Conservation (phyloP, 768 basidiomycete species). For the Tulasnella sp. region DNA sequence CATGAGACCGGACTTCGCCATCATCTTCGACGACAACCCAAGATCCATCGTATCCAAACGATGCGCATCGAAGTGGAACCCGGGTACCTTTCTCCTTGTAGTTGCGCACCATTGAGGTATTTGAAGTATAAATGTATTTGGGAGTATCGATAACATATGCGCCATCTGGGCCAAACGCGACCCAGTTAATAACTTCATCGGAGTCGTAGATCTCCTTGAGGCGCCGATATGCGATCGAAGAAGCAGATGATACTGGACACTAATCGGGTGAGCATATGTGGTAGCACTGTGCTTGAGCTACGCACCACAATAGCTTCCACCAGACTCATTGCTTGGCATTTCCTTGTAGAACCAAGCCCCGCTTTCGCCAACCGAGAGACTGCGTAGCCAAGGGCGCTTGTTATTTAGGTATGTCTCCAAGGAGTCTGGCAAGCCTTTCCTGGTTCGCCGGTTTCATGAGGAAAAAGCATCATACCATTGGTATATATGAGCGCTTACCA, state of each 20-base stretch:
- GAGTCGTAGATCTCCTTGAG: constrained; percentile 2
- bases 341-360: neutral
- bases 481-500: neutral
- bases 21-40: constrained; percentile 7
- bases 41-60: neutral
- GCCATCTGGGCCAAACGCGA: constrained; percentile 3
- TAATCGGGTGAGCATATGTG: neutral
- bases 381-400: neutral
- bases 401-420: neutral
- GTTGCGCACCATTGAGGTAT: neutral
- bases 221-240: neutral
- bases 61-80: neutral
- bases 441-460: neutral
- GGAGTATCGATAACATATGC: neutral
- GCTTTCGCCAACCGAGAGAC: neutral
- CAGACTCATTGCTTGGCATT: neutral
- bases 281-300: neutral
- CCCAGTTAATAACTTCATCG: constrained; percentile 5
- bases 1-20: neutral
- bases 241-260: neutral
- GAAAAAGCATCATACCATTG: neutral
- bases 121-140: neutral
- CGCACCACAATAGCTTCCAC: neutral
- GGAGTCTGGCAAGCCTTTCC: neutral
- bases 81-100: neutral